These are phyloP conservation scores for Croton laevigatus DNA, from an alignment of 441 rosid species.

Conservation along the genomic window DNA sequence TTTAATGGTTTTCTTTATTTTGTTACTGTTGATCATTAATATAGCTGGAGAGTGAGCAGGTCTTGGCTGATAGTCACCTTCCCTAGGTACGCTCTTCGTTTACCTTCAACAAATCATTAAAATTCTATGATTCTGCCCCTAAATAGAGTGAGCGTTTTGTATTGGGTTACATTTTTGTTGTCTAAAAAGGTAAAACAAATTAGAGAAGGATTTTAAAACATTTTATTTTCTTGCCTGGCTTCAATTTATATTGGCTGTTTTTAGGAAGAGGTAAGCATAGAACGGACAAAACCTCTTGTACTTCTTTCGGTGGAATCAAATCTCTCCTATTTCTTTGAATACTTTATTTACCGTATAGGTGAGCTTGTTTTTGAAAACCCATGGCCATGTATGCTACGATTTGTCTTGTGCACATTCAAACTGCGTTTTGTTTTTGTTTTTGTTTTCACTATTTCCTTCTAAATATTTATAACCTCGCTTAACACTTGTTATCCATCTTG, in stretches of 20 bases:
- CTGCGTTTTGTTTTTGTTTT: not conserved
- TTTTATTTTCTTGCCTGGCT: not conserved
- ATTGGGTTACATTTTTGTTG: not conserved
- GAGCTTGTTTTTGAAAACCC: constrained; percentile 5
- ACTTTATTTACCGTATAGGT: not conserved
- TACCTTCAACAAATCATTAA: too few relatives aligned
- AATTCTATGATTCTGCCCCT: too few relatives aligned
- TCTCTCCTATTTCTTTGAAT: not conserved
- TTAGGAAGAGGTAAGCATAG: not conserved
- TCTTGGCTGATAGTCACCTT: constrained; percentile 16
- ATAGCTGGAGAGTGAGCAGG: not conserved
- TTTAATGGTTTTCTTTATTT: constrained; percentile 6
- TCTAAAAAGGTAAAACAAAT: not conserved
- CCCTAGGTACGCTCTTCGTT: constrained; percentile 25
- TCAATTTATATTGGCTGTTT: not conserved
- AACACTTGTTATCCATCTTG: not conserved
- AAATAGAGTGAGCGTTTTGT: not conserved
- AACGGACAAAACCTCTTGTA: not conserved
- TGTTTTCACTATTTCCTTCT: too few relatives aligned
- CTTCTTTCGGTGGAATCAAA: not conserved
- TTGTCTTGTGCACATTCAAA: not conserved
- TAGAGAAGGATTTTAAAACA: not conserved
- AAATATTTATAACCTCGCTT: not conserved
- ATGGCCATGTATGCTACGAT: constrained; percentile 1
- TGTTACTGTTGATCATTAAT: not conserved